Evolutionary conservation across 257 asterid species (phyloP).

Genomic region (Verbena officinalis): DNA sequence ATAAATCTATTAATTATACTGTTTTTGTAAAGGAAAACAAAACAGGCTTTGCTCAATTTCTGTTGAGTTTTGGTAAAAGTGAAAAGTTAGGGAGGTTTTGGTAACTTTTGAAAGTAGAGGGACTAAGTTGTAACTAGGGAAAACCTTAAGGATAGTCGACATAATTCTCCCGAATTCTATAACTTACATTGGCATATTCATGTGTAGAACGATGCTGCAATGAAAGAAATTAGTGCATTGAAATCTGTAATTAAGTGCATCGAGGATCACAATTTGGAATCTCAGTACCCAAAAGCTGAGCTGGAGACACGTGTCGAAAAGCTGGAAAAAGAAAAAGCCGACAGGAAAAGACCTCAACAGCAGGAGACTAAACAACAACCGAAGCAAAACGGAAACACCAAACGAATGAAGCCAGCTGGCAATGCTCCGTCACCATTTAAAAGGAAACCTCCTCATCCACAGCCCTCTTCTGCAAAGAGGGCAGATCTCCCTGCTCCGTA

Average conservation of each 20-base stretch:
- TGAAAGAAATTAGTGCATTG: constrained; percentile 57
- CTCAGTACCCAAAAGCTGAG: constrained; percentile 50
- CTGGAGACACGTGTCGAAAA: constrained; percentile 45
- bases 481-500: constrained; percentile 47
- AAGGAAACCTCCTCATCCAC: constrained; percentile 33
- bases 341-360: constrained; percentile 47
- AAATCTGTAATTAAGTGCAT: constrained; percentile 59
- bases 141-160: no score
- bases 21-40: no score
- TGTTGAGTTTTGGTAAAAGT: no score
- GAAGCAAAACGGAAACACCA: constrained; percentile 41
- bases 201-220: constrained; percentile 55
- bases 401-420: constrained; percentile 22
- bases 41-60: no score
- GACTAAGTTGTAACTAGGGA: no score
- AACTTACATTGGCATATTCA: constrained; percentile 25
- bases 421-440: constrained; percentile 34
- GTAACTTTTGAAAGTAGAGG: no score
- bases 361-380: constrained; percentile 34
- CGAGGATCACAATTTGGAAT: constrained; percentile 56
- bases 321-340: constrained; percentile 57
- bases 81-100: no score
- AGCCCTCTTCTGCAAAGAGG: constrained; percentile 36
- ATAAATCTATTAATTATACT: no score
- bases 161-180: constrained; percentile 6